phyloP scores from a whole-genome alignment of 345 rosid genomes.

The Turnera subulata region DNA sequence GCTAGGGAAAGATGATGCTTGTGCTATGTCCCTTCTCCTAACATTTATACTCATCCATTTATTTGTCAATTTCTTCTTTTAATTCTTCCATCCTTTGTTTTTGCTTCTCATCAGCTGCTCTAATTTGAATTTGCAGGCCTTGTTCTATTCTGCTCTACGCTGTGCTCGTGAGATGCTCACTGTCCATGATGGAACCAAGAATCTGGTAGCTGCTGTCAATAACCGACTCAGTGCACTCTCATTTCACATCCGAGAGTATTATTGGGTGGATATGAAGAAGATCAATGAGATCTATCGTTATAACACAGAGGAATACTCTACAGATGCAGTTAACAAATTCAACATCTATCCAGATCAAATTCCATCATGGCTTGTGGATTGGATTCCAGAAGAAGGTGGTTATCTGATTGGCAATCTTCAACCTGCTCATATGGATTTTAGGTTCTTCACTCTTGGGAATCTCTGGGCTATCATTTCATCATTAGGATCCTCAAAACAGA shows the following conservation, averaged over 20 bases:
- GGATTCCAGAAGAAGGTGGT: conserved; percentile 79
- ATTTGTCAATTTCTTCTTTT: no score
- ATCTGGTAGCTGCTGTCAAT: conserved; percentile 75
- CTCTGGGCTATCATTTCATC: conserved; percentile 59
- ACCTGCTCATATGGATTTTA: conserved; percentile 95
- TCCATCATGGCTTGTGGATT: conserved; percentile 83
- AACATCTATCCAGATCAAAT: conserved; percentile 94
- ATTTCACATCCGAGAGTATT: conserved; percentile 86
- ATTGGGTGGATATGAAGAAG: conserved; percentile 81
- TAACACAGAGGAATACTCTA: conserved; percentile 89
- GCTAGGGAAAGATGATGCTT: no score
- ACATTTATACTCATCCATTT: no score
- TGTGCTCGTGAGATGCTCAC: conserved; percentile 81
- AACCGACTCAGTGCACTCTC: conserved; percentile 83
- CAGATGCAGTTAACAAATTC: conserved; percentile 85
- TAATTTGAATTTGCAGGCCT: conserved; percentile 49
- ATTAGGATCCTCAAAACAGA: conserved; percentile 25
- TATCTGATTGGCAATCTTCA: conserved; percentile 84
- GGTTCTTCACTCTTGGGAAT: conserved; percentile 86
- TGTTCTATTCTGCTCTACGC: conserved; percentile 88
- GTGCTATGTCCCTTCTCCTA: no score
- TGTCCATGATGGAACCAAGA: conserved; percentile 77
- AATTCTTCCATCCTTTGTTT: neutral
- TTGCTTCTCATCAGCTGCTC: conserved; percentile 9
- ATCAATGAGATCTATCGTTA: conserved; percentile 93